phyloP scores from a whole-genome alignment of 345 rosid genomes.

The Trapa bicornis region DNA sequence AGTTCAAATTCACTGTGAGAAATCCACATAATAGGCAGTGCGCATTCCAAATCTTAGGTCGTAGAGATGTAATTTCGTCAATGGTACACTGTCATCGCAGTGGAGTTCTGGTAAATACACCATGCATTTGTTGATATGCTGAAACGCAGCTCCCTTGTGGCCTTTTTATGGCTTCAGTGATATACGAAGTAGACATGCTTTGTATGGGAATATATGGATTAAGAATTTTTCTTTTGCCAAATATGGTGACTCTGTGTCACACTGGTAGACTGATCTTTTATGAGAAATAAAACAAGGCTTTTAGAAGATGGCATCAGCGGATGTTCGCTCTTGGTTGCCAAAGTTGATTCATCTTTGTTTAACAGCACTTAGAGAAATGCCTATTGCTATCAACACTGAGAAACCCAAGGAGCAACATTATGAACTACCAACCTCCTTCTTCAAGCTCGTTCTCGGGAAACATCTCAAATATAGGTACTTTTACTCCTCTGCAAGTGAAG shows the following conservation, averaged over 20 bases:
- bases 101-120: not conserved
- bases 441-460: conserved; percentile 66
- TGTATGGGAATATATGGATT: no score
- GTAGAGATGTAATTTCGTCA: not conserved
- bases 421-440: conserved; percentile 79
- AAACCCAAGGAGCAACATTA: conserved; percentile 64
- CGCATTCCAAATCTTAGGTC: not conserved
- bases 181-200: no score
- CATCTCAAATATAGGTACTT: conserved; percentile 62
- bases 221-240: no score
- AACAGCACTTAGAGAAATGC: conserved; percentile 61
- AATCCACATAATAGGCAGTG: not conserved
- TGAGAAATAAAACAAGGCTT: not conserved
- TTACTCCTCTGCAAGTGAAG: not conserved
- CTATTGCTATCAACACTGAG: conserved; percentile 59
- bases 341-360: not conserved
- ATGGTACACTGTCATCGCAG: not conserved
- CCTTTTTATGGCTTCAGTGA: no score
- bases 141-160: not conserved
- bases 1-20: not conserved
- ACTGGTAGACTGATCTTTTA: not conserved
- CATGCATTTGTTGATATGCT: not conserved
- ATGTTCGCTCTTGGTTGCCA: not conserved
- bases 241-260: no score
- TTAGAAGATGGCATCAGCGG: not conserved